Conservation (phyloP, 2,329 filamentous ascomycete genomes). For the Ophiognomonia clavigignenti-juglandacearum region DNA sequence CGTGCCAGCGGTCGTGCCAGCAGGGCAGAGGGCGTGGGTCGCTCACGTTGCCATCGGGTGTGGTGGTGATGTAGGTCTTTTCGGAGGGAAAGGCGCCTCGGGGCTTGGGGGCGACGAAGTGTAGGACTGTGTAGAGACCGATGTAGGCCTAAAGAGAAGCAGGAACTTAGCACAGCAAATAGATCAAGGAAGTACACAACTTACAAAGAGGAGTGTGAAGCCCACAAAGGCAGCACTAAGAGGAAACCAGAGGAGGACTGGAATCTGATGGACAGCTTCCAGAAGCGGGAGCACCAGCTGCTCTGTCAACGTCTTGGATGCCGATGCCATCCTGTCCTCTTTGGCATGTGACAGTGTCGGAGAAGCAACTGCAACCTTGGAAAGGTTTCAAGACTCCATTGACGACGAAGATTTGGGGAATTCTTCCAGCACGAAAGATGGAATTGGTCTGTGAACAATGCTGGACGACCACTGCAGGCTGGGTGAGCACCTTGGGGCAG, state of each 20-base stretch:
- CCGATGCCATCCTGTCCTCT: conserved; percentile 5
- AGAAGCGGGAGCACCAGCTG: conserved; percentile 31
- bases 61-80: conserved; percentile 77
- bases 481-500: too few relatives aligned
- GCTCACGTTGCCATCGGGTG: conserved; percentile 51
- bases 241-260: conserved; percentile 33
- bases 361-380: too few relatives aligned
- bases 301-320: conserved; percentile 11
- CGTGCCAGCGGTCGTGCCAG: conserved; percentile 77
- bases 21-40: conserved; percentile 62
- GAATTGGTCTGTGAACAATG: background rate
- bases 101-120: conserved; percentile 74
- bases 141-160: conserved; percentile 50
- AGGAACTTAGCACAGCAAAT: background rate
- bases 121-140: conserved; percentile 65
- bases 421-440: background rate
- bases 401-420: background rate
- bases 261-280: conserved; percentile 32
- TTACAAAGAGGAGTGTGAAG: conserved; percentile 34
- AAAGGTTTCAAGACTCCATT: conserved; percentile 1
- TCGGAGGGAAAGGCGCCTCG: conserved; percentile 70
- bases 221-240: conserved; percentile 29
- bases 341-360: conserved; percentile 13
- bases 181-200: too few relatives aligned
- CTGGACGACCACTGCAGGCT: too few relatives aligned